These are phyloP conservation scores for Penicillium sp. DNA, from an alignment of 2,329 filamentous ascomycete species.

Conservation along the genomic window DNA sequence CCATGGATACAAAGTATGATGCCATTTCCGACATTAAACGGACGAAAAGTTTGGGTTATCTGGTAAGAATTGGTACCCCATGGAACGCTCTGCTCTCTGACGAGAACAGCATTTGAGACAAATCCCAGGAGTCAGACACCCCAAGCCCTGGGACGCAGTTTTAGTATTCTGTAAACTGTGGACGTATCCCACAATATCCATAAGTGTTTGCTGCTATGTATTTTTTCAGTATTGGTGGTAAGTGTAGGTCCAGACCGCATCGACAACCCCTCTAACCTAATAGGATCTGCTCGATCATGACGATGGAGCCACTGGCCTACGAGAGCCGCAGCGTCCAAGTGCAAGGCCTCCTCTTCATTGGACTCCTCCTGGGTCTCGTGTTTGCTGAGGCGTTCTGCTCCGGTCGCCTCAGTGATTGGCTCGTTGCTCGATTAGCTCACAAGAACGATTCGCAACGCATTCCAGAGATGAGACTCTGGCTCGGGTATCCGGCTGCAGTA, in stretches of 20 bases:
- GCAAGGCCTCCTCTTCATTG: not conserved
- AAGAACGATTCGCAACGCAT: not conserved
- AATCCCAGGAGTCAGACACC: not conserved
- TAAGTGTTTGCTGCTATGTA: not conserved
- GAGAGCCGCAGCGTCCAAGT: not conserved
- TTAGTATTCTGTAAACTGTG: not conserved
- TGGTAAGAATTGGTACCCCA: not conserved
- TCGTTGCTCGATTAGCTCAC: not conserved
- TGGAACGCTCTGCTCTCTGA: not conserved
- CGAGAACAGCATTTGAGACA: not conserved
- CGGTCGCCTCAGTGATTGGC: not conserved
- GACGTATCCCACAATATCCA: not conserved
- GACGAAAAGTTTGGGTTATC: not conserved
- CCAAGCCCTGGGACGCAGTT: not conserved
- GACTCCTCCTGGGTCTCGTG: not conserved
- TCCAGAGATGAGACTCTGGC: constrained; percentile 1
- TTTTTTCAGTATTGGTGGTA: not conserved
- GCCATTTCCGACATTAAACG: not conserved
- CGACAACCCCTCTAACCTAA: not conserved
- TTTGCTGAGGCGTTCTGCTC: not conserved
- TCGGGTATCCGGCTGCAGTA: constrained; percentile 1
- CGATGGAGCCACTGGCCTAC: not conserved
- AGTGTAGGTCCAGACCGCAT: not conserved
- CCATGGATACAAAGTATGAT: not conserved
- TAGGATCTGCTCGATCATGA: not conserved